A percentile compares a stretch with the other conserved stretches of the same genome.
These are phyloP conservation scores for Starmerella etchellsii DNA, from an alignment of 805 yeast species.

Conservation along the genomic window DNA sequence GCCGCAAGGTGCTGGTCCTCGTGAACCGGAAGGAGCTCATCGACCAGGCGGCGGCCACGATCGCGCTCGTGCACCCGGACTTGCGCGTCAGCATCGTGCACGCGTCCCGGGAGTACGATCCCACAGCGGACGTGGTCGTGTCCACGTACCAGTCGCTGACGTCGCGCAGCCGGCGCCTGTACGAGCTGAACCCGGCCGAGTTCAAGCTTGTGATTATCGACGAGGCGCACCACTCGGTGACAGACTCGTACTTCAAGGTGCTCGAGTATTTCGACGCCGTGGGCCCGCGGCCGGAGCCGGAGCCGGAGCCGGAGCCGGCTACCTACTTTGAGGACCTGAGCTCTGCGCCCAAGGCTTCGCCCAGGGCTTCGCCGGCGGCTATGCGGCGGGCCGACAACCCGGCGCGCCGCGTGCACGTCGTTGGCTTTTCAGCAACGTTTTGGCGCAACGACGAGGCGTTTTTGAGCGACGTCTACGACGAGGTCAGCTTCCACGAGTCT, in stretches of 20 bases:
- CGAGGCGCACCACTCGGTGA: slow-evolving; percentile 88
- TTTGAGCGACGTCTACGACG: slow-evolving; percentile 49
- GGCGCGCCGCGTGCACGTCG: slow-evolving; percentile 38
- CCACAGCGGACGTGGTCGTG: slow-evolving; percentile 47
- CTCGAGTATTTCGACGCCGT: slow-evolving; percentile 40
- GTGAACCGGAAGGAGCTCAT: slow-evolving; percentile 78
- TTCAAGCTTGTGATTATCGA: slow-evolving; percentile 69
- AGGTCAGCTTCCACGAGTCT: slow-evolving; percentile 57
- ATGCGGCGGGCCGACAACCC: slow-evolving; percentile 13
- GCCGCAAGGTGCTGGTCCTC: slow-evolving; percentile 40
- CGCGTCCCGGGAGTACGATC: slow-evolving; percentile 35
- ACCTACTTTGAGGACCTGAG: slow-evolving; percentile 3
- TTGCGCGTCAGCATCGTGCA: slow-evolving; percentile 53
- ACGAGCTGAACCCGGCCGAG: slow-evolving; percentile 41
- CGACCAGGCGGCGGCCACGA: slow-evolving; percentile 47
- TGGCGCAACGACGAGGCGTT: slow-evolving; percentile 59
- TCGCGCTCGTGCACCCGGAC: slow-evolving; percentile 38
- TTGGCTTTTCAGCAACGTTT: slow-evolving; percentile 85
- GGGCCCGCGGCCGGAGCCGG: background rate
- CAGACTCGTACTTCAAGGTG: slow-evolving; percentile 48
- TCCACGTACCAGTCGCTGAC: slow-evolving; percentile 56
- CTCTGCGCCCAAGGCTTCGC: too few species aligned
- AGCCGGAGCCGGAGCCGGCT: background rate
- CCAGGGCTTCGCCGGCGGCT: background rate
- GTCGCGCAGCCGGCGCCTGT: slow-evolving; percentile 38